phyloP scores from a whole-genome alignment of 2,329 filamentous ascomycete genomes.

The Fusarium newnesense region DNA sequence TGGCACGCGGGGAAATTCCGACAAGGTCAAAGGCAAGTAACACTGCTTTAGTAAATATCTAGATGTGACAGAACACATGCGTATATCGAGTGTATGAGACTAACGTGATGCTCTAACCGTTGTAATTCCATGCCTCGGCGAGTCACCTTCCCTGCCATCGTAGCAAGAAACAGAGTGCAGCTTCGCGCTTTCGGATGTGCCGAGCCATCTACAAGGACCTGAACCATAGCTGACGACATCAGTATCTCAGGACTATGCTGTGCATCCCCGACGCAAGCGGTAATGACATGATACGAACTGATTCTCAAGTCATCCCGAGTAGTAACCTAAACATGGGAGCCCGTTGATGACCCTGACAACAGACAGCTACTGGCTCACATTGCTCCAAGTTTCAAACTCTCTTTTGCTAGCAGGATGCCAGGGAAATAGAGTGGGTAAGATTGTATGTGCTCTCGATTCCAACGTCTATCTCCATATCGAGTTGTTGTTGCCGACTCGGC shows the following conservation, averaged over 20 bases:
- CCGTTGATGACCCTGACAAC: background rate
- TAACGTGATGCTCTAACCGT: background rate
- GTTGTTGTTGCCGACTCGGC: background rate
- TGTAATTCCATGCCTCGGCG: background rate
- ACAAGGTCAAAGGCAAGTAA: accelerated
- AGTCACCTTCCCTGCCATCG: background rate
- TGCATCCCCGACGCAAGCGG: background rate
- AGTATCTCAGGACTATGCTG: background rate
- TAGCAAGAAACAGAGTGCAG: background rate
- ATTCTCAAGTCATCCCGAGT: background rate
- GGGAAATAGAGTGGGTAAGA: background rate
- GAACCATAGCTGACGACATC: background rate
- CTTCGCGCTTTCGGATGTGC: background rate
- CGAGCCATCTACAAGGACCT: background rate
- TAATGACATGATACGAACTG: background rate
- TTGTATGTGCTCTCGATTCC: background rate
- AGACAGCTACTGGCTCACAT: background rate
- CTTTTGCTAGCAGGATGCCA: background rate
- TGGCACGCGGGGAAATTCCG: background rate
- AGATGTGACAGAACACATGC: background rate
- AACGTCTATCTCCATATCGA: background rate
- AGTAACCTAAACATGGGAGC: background rate
- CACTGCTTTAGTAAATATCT: background rate
- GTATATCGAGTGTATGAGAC: background rate
- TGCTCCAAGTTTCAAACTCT: background rate